Conservation (phyloP, 2,329 filamentous ascomycete genomes). For the Aspergillus pseudoviridinutans region DNA sequence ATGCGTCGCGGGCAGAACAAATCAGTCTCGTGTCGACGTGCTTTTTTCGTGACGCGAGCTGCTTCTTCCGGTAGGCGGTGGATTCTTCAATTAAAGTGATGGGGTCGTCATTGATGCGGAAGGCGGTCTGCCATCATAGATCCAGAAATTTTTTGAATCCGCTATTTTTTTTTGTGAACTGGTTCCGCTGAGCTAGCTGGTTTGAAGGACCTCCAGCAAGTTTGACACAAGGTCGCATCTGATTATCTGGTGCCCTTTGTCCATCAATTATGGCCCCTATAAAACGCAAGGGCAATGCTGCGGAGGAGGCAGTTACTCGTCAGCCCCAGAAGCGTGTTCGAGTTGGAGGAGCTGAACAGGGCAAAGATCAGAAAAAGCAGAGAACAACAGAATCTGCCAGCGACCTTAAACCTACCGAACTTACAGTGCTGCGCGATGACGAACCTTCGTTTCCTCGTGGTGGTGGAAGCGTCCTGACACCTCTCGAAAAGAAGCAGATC, state of each 20-base stretch:
- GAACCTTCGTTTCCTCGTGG: conserved; percentile 90
- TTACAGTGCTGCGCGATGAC: conserved; percentile 61
- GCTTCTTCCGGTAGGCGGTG: conserved; percentile 17
- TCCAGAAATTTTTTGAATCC: conserved; percentile 12
- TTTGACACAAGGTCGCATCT: conserved; percentile 22
- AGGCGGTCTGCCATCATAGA: conserved; percentile 18
- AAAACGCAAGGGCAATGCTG: conserved; percentile 43
- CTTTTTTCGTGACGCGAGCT: conserved; percentile 24
- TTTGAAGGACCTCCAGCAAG: conserved; percentile 18
- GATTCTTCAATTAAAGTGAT: conserved; percentile 2
- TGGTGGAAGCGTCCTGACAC: conserved; percentile 83
- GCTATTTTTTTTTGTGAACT: conserved; percentile 18
- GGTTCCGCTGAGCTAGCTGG: conserved; percentile 9
- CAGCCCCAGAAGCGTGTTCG: conserved; percentile 40
- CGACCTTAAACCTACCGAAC: conserved; percentile 30
- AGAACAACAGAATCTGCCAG: conserved; percentile 18
- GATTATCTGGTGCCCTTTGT: conserved; percentile 21
- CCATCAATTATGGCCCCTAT: conserved; percentile 39
- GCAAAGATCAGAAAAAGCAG: conserved; percentile 32
- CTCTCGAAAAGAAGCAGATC: conserved; percentile 94
- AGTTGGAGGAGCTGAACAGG: conserved; percentile 33
- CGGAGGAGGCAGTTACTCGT: conserved; percentile 32
- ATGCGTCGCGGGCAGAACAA: conserved; percentile 5
- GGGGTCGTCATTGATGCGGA: background rate
- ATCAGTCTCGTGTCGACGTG: conserved; percentile 21